Base-by-base conservation (phyloP, 208 protist species). In the Wallacemonas sp. region DNA sequence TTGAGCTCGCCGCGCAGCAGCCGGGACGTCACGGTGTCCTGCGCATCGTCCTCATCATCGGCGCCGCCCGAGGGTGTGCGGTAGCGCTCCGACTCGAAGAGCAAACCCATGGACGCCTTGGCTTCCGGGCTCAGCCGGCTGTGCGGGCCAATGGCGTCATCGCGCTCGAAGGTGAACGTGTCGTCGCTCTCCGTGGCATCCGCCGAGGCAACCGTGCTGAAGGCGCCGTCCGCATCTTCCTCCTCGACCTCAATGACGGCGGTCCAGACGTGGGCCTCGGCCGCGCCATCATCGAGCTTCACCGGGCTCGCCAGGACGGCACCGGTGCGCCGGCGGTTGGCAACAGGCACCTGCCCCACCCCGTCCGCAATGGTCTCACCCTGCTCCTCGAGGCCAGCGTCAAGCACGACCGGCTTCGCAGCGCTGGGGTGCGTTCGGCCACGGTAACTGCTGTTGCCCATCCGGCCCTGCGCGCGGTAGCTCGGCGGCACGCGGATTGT, bases 21-120 rank as follows among this genome's bases (percentile, higher is more conserved):
- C 32, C 50, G 63, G 18, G 73, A 80, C 12, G 61, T 62, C 65
- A 86, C 88, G 2, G 66, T 33, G 61, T 85, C 76, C 7, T 78
- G 65, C 42, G 67, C 70, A n/a, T 18, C 57, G 3, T 72, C 70
- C 7, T 32, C 57, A 12, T 74, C 68, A 22, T 73, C 61, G 36
- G 77, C 45, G 33, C 67, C 70, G 29, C 69, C 61, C 49, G 77
- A 39, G 28, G 69, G 65, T 1, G 61, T 78, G 12, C 70, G 74
- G 67, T 84, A 91, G 3, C 82, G 70, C 42, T 93, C 89, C 7
- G 81, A 87, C 42, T 93, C 73, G 49, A 88, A 89, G 33, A 96
- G 72, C 2, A 96, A 75, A 14, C 82, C 77, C 71, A 93, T 81
- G 3, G 88, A 89, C 2, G 59, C 79, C 32, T 77, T 77, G 18